phyloP scores from a whole-genome alignment of 805 yeast genomes.

The Kregervanrija fluxuum region DNA sequence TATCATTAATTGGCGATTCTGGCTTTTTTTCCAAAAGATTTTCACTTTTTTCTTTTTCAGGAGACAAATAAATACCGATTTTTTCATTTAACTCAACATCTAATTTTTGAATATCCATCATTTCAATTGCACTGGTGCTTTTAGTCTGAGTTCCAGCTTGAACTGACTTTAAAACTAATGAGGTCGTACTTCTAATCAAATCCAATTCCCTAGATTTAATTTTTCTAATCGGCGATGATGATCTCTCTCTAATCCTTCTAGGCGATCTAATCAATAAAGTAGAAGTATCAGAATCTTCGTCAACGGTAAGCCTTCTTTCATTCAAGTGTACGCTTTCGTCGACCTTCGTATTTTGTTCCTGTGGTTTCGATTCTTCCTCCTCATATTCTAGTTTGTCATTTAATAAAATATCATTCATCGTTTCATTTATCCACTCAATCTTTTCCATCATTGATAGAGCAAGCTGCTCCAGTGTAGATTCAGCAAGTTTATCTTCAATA shows the following conservation, averaged over 20 bases:
- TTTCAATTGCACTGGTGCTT: too few species aligned
- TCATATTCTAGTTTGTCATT: neutral
- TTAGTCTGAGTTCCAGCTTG: too few species aligned
- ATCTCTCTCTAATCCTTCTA: constrained; percentile 10
- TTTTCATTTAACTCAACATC: too few species aligned
- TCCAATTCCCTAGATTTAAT: constrained; percentile 15
- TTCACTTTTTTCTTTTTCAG: too few species aligned
- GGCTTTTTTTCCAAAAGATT: neutral
- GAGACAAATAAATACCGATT: too few species aligned
- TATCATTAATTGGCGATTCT: neutral
- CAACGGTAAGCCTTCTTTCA: neutral
- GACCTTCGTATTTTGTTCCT: neutral
- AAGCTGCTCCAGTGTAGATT: constrained; percentile 18
- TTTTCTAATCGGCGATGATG: constrained; percentile 14
- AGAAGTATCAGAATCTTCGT: constrained; percentile 8
- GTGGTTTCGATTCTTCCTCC: neutral
- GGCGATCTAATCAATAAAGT: constrained; percentile 19
- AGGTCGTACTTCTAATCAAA: constrained; percentile 11
- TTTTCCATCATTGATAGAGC: constrained; percentile 19
- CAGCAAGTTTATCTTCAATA: constrained; percentile 20
- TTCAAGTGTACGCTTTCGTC: neutral
- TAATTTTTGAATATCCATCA: too few species aligned
- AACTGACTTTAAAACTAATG: constrained; percentile 6
- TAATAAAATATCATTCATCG: constrained; percentile 18
- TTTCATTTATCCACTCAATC: constrained; percentile 25